Evolutionary conservation across 108 stramenopile genomes (phyloP).

Genomic region (Cylindrotheca closterium): DNA sequence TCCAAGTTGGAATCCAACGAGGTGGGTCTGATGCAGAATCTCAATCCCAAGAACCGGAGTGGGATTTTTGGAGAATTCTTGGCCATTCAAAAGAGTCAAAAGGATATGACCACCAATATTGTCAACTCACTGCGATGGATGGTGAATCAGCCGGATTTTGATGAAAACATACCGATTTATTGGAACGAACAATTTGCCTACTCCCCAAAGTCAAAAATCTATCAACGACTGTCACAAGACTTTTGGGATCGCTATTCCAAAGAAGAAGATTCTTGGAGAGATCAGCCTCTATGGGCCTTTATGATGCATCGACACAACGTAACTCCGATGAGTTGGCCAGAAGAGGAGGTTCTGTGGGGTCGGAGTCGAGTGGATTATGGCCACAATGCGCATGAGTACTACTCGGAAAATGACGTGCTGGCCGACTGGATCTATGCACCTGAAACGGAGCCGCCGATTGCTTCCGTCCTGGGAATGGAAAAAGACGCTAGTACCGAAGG

Average conservation of each 20-base stretch:
- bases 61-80: constrained; percentile 8
- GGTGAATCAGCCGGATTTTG: constrained; percentile 6
- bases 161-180: constrained; percentile 21
- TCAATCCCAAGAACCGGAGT: constrained; percentile 1
- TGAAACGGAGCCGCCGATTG: too few relatives aligned
- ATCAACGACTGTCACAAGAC: constrained; percentile 4
- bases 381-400: too few relatives aligned
- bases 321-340: too few relatives aligned
- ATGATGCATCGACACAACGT: constrained; percentile 20
- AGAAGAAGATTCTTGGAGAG: constrained; percentile 32
- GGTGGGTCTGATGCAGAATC: constrained; percentile 8
- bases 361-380: too few relatives aligned
- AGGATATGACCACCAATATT: constrained; percentile 13
- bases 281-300: constrained; percentile 36
- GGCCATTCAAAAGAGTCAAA: constrained; percentile 2
- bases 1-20: constrained; percentile 7
- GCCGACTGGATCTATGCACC: too few relatives aligned
- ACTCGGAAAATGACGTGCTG: too few relatives aligned
- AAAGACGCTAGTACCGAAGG: too few relatives aligned
- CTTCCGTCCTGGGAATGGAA: too few relatives aligned
- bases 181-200: constrained; percentile 25
- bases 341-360: too few relatives aligned
- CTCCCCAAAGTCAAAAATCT: constrained; percentile 10
- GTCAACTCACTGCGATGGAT: constrained; percentile 3
- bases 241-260: constrained; percentile 32